phyloP scores from a whole-genome alignment of 805 yeast genomes.

The Monosporozyma yasuniensis region DNA sequence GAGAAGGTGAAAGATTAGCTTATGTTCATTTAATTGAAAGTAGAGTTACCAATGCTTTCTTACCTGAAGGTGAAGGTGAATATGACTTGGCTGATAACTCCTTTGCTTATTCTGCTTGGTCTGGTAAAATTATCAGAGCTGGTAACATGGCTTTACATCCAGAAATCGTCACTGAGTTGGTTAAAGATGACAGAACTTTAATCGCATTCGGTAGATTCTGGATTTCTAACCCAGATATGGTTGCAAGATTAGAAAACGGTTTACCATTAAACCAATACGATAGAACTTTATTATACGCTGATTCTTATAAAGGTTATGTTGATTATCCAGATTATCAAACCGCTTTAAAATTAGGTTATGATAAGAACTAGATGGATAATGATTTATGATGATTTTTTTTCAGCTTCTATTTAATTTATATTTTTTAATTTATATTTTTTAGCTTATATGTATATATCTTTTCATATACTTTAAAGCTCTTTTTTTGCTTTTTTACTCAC shows the following conservation, averaged over 20 bases:
- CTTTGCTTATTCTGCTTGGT: constrained; percentile 33
- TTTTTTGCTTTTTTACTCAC: too few species aligned
- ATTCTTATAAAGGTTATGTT: constrained; percentile 33
- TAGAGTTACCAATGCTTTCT: constrained; percentile 26
- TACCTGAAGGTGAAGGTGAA: constrained; percentile 19
- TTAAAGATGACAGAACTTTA: constrained; percentile 34
- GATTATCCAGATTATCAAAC: constrained; percentile 34
- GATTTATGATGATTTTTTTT: too few species aligned
- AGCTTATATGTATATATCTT: too few species aligned
- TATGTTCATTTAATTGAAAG: constrained; percentile 42
- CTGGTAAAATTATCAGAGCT: constrained; percentile 34
- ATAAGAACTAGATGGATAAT: too few species aligned
- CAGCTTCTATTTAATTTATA: too few species aligned
- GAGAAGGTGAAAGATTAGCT: constrained; percentile 31
- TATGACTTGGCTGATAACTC: constrained; percentile 26
- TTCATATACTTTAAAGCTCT: too few species aligned
- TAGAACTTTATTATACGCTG: constrained; percentile 39
- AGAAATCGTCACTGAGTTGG: constrained; percentile 19
- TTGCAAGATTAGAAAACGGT: constrained; percentile 35
- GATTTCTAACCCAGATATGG: constrained; percentile 49
- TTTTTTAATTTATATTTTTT: too few species aligned
- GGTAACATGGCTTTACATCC: constrained; percentile 25
- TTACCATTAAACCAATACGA: constrained; percentile 36
- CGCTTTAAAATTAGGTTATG: constrained; percentile 1
- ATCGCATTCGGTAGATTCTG: constrained; percentile 39